Conservation (phyloP, 805 yeast species). For the Pichia rugopelliculosa region DNA sequence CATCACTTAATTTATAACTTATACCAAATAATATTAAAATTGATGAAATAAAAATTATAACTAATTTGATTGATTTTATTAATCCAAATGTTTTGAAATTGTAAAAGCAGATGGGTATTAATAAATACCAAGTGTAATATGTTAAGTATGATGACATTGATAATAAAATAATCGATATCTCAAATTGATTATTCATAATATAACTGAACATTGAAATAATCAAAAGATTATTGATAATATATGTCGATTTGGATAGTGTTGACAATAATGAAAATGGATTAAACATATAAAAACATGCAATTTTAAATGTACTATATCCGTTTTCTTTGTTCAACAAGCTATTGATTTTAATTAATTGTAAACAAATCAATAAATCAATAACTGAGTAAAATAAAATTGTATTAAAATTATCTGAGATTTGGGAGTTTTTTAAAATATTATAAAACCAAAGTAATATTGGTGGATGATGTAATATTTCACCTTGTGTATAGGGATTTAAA, state of each 20-base stretch:
- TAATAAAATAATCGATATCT: conserved; percentile 43
- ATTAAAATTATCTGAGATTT: conserved; percentile 10
- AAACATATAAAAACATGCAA: conserved; percentile 52
- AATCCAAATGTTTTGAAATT: conserved; percentile 8
- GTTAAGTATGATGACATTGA: conserved; percentile 61
- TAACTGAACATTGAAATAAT: conserved; percentile 41
- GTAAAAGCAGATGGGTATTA: conserved; percentile 46
- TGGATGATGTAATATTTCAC: conserved; percentile 83
- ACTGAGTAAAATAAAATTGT: conserved; percentile 43
- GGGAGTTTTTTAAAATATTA: conserved; percentile 28
- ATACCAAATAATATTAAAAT: conserved; percentile 26
- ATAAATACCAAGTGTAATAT: conserved; percentile 51
- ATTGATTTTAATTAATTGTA: conserved; percentile 44
- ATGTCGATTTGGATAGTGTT: conserved; percentile 61
- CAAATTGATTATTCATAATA: conserved; percentile 33
- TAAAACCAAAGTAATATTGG: conserved; percentile 59
- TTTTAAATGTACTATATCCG: conserved; percentile 15
- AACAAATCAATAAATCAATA: conserved; percentile 53
- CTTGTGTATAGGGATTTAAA: conserved; percentile 59
- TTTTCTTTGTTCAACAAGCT: conserved; percentile 26
- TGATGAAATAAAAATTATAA: conserved; percentile 23
- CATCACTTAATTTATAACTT: conserved; percentile 34
- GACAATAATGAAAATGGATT: conserved; percentile 76
- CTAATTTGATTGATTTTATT: conserved; percentile 18
- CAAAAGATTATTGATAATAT: conserved; percentile 51